Conservation (phyloP, 2,329 filamentous ascomycete genomes). For the Scleromitrula shiraiana region DNA sequence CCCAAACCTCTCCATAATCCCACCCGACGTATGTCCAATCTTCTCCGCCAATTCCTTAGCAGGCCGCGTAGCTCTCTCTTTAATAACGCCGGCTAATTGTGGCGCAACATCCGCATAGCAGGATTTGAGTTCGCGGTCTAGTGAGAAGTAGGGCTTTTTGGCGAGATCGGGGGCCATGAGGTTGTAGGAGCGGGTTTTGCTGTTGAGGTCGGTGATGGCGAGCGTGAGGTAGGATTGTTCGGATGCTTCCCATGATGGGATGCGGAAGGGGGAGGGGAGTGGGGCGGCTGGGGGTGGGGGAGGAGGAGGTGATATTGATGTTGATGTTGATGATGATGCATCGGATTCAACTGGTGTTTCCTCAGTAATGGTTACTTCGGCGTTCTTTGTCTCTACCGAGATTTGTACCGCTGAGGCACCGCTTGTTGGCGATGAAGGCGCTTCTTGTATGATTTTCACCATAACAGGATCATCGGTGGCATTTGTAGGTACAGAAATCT, state of each 20-base stretch:
- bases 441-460: constrained; percentile 36
- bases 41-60: constrained; percentile 35
- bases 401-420: constrained; percentile 12
- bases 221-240: constrained; percentile 71
- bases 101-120: constrained; percentile 87
- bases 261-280: constrained; percentile 60
- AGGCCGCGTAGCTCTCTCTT: constrained; percentile 51
- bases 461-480: constrained; percentile 42
- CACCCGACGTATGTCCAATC: constrained; percentile 37
- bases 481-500: constrained; percentile 40
- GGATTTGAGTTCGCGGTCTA: constrained; percentile 70
- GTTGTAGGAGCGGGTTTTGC: constrained; percentile 79
- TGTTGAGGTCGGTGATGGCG: constrained; percentile 70
- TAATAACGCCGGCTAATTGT: constrained; percentile 62
- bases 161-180: constrained; percentile 87
- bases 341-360: not conserved
- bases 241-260: constrained; percentile 63
- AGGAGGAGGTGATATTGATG: constrained; percentile 29
- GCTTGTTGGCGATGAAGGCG: constrained; percentile 16
- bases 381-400: constrained; percentile 14
- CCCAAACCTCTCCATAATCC: constrained; percentile 55
- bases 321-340: constrained; percentile 5
- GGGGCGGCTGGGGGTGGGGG: constrained; percentile 22
- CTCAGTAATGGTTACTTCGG: constrained; percentile 5
- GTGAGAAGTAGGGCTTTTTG: constrained; percentile 83